A percentile compares a stretch with the other conserved stretches of the same genome.
Evolutionary conservation across 805 yeast species (phyloP).

Genomic region (Cyberlindnera nakhonratchasimensis): DNA sequence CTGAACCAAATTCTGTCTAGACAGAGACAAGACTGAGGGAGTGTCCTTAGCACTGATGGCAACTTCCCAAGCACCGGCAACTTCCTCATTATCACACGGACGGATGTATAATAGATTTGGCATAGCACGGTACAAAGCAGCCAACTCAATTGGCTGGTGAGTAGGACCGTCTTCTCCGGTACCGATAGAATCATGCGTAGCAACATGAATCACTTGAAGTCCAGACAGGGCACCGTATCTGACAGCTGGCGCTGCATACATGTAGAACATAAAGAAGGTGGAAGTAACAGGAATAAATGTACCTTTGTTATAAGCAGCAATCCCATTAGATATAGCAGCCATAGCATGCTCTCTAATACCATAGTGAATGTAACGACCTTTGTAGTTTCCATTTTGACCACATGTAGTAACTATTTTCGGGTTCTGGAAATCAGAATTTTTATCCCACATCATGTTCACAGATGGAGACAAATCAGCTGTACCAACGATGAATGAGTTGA

Average conservation of each 20-base stretch:
- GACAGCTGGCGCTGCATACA: conserved; percentile 81
- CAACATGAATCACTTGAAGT: conserved; percentile 80
- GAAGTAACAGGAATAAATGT: conserved; percentile 91
- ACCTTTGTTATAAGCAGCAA: conserved; percentile 75
- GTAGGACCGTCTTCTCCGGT: conserved; percentile 92
- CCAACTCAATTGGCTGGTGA: conserved; percentile 85
- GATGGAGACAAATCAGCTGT: conserved; percentile 13
- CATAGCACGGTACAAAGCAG: conserved; percentile 78
- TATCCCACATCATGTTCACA: conserved; percentile 15
- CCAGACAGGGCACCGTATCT: conserved; percentile 81
- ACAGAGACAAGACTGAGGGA: conserved; percentile 70
- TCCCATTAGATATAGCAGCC: conserved; percentile 98
- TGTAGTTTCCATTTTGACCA: conserved; percentile 61
- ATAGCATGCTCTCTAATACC: conserved; percentile 99
- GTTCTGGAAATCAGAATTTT: conserved; percentile 85
- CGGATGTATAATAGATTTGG: conserved; percentile 85
- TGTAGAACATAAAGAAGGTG: conserved; percentile 91
- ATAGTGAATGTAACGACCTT: conserved; percentile 91
- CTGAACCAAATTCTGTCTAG: conserved; percentile 89
- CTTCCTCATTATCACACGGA: conserved; percentile 90
- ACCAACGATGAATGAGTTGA: conserved; percentile 12
- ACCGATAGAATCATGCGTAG: conserved; percentile 87
- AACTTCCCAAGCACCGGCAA: conserved; percentile 72
- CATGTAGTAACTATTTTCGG: conserved; percentile 69
- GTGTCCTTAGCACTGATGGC: conserved; percentile 60